phyloP scores from a whole-genome alignment of 202 grass and related monocot genomes.

The Carex sylvatica region DNA sequence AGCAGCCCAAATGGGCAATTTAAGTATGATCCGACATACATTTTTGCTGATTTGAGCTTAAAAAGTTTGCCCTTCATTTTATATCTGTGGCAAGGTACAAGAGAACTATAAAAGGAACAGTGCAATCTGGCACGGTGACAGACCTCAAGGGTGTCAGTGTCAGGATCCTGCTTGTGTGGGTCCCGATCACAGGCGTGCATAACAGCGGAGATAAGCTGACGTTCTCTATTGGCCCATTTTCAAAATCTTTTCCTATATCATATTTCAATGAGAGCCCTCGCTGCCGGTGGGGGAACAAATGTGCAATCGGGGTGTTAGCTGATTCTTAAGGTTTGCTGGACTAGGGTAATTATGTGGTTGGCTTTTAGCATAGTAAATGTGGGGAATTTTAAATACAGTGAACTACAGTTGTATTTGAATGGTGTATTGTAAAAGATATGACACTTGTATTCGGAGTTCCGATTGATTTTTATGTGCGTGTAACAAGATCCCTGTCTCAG shows the following conservation, averaged over 20 bases:
- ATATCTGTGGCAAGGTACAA: slow-evolving; percentile 22
- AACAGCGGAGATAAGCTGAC: slow-evolving; percentile 42
- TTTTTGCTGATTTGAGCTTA: not conserved
- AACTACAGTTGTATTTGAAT: not conserved
- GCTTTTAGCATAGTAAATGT: not conserved
- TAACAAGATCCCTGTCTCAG: not conserved
- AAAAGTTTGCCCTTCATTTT: not conserved
- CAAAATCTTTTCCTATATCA: slow-evolving; percentile 48
- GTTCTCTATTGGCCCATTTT: slow-evolving; percentile 47
- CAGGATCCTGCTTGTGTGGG: slow-evolving; percentile 51
- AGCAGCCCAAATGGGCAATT: not conserved
- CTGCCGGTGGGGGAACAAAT: slow-evolving; percentile 27
- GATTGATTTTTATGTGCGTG: not conserved
- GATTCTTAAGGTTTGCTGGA: slow-evolving; percentile 4
- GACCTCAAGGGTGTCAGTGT: slow-evolving; percentile 57
- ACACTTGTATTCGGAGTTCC: not conserved
- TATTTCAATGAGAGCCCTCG: slow-evolving; percentile 57
- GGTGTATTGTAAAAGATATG: not conserved
- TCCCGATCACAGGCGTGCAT: slow-evolving; percentile 55
- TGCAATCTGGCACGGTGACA: slow-evolving; percentile 31
- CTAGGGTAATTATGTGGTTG: not conserved
- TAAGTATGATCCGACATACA: not conserved
- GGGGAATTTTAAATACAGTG: not conserved
- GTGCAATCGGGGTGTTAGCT: not conserved
- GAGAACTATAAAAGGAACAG: slow-evolving; percentile 38